Percentiles rank a stretch among this genome's conserved stretches.
These are phyloP conservation scores for Sugiyamaella chiloensis DNA, from an alignment of 805 yeast genomes.

Conservation along the genomic window DNA sequence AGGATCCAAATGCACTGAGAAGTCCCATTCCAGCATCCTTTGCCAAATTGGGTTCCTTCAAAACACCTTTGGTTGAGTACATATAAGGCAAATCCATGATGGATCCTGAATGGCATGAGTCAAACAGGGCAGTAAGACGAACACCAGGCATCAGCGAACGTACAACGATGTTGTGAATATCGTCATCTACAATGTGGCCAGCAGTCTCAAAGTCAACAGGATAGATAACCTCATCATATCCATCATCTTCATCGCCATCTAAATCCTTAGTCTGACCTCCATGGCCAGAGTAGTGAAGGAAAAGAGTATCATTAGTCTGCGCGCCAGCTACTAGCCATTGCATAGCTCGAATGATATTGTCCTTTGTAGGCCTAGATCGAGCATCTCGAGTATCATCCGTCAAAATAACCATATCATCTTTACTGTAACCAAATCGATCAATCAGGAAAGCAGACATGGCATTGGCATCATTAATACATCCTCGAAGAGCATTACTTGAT, in stretches of 20 bases:
- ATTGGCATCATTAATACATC: constrained; percentile 74
- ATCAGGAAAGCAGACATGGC: constrained; percentile 42
- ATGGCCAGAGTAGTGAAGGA: constrained; percentile 85
- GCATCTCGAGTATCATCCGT: constrained; percentile 39
- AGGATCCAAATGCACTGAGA: constrained; percentile 54
- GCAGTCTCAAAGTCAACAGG: constrained; percentile 66
- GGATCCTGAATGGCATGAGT: constrained; percentile 85
- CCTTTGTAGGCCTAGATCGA: constrained; percentile 55
- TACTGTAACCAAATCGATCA: constrained; percentile 38
- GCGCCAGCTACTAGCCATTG: constrained; percentile 77
- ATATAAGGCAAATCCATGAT: constrained; percentile 75
- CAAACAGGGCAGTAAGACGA: constrained; percentile 74
- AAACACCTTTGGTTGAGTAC: constrained; percentile 78
- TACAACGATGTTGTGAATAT: constrained; percentile 69
- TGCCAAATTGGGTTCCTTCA: constrained; percentile 76
- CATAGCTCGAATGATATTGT: constrained; percentile 74
- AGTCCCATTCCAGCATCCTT: constrained; percentile 72
- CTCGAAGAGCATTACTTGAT: constrained; percentile 55
- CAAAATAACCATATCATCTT: constrained; percentile 39
- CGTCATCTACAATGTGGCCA: constrained; percentile 73
- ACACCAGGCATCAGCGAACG: constrained; percentile 67
- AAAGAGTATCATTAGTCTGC: constrained; percentile 69
- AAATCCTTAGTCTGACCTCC: constrained; percentile 72
- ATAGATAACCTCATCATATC: constrained; percentile 67
- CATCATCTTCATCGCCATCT: constrained; percentile 74